Percentiles rank a stretch among this genome's conserved stretches.
Evolutionary conservation across 1,284 basidiomycete species (phyloP).

Genomic region (Sporisorium reilianum): DNA sequence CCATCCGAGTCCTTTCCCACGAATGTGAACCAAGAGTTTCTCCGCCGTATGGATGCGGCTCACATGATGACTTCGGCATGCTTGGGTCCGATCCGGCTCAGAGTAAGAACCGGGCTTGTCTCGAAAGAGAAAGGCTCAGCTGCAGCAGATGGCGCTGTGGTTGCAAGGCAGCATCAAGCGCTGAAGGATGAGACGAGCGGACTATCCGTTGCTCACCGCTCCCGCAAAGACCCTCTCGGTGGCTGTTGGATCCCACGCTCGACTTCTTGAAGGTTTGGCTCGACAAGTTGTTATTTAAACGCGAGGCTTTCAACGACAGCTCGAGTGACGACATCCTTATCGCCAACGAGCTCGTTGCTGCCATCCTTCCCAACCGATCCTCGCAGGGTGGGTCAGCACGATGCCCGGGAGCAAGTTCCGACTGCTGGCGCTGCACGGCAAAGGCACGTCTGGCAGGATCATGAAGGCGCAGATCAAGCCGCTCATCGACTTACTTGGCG

Average conservation of each 20-base stretch:
- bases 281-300: not conserved
- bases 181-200: not conserved
- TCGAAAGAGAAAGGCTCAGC: not conserved
- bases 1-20: not conserved
- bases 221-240: not conserved
- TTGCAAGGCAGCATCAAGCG: not conserved
- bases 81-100: not conserved
- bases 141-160: not conserved
- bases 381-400: not conserved
- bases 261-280: not conserved
- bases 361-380: not conserved
- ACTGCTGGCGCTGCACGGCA: slow-evolving; percentile 49
- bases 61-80: not conserved
- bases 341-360: not conserved
- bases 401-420: slow-evolving; percentile 21
- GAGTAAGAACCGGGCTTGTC: not conserved
- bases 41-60: not conserved
- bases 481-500: slow-evolving; percentile 26
- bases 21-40: not conserved
- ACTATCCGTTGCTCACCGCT: not conserved
- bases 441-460: slow-evolving; percentile 48
- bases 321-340: not conserved
- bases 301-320: not conserved
- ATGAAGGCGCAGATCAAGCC: slow-evolving; percentile 54
- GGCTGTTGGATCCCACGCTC: not conserved